Conservation (phyloP, 2,329 filamentous ascomycete species). For the Monosporascus sp. region DNA sequence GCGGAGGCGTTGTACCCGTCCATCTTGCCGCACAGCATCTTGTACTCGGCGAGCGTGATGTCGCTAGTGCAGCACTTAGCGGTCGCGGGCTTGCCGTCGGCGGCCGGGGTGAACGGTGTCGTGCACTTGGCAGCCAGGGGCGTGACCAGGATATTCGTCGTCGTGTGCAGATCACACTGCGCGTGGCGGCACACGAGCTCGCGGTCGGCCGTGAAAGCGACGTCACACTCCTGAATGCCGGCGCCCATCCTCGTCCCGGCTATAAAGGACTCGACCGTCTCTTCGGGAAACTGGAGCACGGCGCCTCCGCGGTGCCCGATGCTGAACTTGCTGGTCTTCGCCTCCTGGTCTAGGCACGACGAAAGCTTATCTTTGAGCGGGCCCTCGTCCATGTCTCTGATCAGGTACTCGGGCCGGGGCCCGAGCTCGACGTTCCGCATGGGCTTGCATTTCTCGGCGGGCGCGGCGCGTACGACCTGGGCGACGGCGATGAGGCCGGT, state of each 20-base stretch:
- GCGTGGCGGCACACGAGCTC: constrained; percentile 64
- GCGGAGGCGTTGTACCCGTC: constrained; percentile 56
- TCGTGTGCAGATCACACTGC: constrained; percentile 63
- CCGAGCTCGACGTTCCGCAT: constrained; percentile 49
- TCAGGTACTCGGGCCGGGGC: constrained; percentile 58
- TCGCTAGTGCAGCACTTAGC: constrained; percentile 69
- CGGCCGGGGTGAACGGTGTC: constrained; percentile 52
- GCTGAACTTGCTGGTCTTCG: constrained; percentile 48
- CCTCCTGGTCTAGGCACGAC: constrained; percentile 49
- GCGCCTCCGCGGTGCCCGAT: constrained; percentile 59
- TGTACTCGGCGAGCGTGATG: constrained; percentile 63
- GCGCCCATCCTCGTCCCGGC: constrained; percentile 64
- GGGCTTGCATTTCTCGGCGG: neutral
- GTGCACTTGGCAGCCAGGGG: constrained; percentile 61
- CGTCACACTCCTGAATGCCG: constrained; percentile 63
- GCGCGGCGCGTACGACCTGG: constrained; percentile 6
- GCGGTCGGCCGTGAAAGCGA: constrained; percentile 59
- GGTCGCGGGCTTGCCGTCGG: constrained; percentile 43
- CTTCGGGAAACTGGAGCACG: constrained; percentile 59
- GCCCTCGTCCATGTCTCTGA: constrained; percentile 56
- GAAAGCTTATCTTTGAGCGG: constrained; percentile 54
- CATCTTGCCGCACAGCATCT: constrained; percentile 65
- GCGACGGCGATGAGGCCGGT: constrained; percentile 1
- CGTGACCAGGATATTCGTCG: constrained; percentile 60
- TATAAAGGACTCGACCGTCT: constrained; percentile 52